Conservation (phyloP, 257 asterid species). For the Orobanche coerulescens region DNA sequence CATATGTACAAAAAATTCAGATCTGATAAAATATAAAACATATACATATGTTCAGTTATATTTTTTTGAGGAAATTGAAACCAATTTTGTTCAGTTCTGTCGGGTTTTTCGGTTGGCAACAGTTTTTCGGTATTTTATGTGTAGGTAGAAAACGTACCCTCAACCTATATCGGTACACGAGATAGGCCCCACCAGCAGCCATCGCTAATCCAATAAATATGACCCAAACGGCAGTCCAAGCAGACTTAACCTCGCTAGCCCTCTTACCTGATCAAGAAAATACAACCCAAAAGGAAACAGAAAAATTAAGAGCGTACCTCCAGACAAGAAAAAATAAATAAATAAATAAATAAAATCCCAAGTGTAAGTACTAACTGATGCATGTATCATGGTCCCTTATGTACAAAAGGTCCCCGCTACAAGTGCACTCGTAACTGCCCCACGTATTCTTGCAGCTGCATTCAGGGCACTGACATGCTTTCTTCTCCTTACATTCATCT, state of each 20-base stretch:
- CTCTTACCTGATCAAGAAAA: constrained; percentile 44
- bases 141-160: constrained; percentile 50
- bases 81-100: too few species aligned
- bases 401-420: constrained; percentile 57
- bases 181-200: constrained; percentile 58
- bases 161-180: constrained; percentile 57
- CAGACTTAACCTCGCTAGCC: constrained; percentile 51
- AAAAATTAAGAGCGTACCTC: background rate
- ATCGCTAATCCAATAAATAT: constrained; percentile 49
- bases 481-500: constrained; percentile 74
- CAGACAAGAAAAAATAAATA: background rate
- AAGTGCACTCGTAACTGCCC: constrained; percentile 87
- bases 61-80: too few species aligned
- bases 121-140: background rate
- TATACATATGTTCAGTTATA: too few species aligned
- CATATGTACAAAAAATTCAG: too few species aligned
- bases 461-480: constrained; percentile 79
- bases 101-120: too few species aligned
- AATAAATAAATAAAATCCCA: too few species aligned
- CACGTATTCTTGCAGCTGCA: constrained; percentile 80
- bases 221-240: constrained; percentile 71
- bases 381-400: constrained; percentile 83
- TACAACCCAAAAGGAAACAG: background rate
- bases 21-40: too few species aligned
- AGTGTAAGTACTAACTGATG: constrained; percentile 64